These are phyloP conservation scores for Filobasidium uniguttulatum DNA, from an alignment of 1,284 basidiomycete species.

Conservation along the genomic window DNA sequence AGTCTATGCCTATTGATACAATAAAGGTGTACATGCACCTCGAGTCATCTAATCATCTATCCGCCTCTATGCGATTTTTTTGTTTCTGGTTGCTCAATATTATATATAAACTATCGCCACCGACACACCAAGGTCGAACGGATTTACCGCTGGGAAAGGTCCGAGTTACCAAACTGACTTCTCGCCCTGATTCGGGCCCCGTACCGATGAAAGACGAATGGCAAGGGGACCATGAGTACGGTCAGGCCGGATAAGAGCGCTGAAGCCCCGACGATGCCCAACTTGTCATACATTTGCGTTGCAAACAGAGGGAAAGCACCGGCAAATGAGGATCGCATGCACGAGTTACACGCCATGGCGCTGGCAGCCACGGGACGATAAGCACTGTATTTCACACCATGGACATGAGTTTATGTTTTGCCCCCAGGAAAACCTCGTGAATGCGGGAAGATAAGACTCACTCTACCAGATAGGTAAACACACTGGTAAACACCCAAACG, in stretches of 20 bases:
- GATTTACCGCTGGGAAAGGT: too few relatives aligned
- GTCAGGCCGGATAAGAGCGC: conserved; percentile 60
- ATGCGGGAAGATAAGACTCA: conserved; percentile 1
- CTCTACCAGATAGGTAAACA: conserved; percentile 46
- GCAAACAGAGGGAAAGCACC: conserved; percentile 51
- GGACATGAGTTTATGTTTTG: background rate
- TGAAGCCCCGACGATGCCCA: conserved; percentile 61
- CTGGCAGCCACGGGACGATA: conserved; percentile 65
- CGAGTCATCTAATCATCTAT: too few relatives aligned
- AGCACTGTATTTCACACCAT: conserved; percentile 39
- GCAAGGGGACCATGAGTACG: conserved; percentile 54
- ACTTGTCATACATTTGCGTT: conserved; percentile 31
- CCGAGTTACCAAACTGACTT: conserved; percentile 16
- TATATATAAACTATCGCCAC: too few relatives aligned
- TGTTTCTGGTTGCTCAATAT: too few relatives aligned
- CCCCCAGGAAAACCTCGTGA: background rate
- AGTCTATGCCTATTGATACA: too few relatives aligned
- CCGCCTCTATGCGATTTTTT: too few relatives aligned
- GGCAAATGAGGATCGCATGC: conserved; percentile 52
- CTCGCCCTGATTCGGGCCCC: conserved; percentile 26
- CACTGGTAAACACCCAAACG: conserved; percentile 51
- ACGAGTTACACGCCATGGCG: conserved; percentile 60
- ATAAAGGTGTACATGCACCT: too few relatives aligned
- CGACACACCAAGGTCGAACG: too few relatives aligned
- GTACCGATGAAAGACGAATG: conserved; percentile 39